A percentile compares a stretch with the other conserved stretches of the same genome.
Evolutionary conservation across 192 early-diverging fungal species (phyloP).

Genomic region (Helicostylum pulchrum): DNA sequence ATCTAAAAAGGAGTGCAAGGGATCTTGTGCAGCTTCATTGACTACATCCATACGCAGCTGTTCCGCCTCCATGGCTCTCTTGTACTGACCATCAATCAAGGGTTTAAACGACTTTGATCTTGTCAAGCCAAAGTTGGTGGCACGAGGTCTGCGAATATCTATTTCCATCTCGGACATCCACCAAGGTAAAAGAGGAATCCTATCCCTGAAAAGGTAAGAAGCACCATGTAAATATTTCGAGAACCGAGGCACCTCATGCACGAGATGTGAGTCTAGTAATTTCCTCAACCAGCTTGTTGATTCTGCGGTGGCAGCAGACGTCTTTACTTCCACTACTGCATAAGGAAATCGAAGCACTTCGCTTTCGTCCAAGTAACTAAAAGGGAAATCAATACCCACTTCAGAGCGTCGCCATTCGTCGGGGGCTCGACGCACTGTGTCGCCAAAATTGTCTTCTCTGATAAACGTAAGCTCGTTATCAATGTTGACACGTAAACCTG

Average conservation of each 20-base stretch:
- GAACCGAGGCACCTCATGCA: conserved; percentile 49
- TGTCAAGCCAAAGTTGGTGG: conserved; percentile 31
- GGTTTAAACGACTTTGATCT: conserved; percentile 37
- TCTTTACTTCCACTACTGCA: conserved; percentile 34
- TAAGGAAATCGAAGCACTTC: conserved; percentile 37
- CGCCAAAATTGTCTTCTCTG: conserved; percentile 82
- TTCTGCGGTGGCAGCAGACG: conserved; percentile 22
- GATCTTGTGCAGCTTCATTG: conserved; percentile 31
- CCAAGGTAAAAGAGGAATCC: conserved; percentile 46
- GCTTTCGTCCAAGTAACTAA: conserved; percentile 13
- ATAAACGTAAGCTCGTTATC: conserved; percentile 94
- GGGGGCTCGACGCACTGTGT: conserved; percentile 62
- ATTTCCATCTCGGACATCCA: conserved; percentile 53
- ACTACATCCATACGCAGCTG: conserved; percentile 23
- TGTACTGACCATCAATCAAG: conserved; percentile 33
- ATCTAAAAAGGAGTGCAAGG: neutral
- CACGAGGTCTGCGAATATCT: conserved; percentile 47
- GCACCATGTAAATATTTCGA: conserved; percentile 48
- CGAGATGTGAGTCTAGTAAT: conserved; percentile 37
- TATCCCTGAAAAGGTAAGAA: conserved; percentile 41
- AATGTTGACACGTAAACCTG: conserved; percentile 70
- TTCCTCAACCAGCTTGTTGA: conserved; percentile 26
- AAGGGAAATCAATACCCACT: conserved; percentile 43
- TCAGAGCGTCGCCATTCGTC: conserved; percentile 40
- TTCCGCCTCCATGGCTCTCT: conserved; percentile 28